These are phyloP conservation scores for Elsinoe fawcettii DNA, from an alignment of 2,329 filamentous ascomycete genomes.

Conservation along the genomic window DNA sequence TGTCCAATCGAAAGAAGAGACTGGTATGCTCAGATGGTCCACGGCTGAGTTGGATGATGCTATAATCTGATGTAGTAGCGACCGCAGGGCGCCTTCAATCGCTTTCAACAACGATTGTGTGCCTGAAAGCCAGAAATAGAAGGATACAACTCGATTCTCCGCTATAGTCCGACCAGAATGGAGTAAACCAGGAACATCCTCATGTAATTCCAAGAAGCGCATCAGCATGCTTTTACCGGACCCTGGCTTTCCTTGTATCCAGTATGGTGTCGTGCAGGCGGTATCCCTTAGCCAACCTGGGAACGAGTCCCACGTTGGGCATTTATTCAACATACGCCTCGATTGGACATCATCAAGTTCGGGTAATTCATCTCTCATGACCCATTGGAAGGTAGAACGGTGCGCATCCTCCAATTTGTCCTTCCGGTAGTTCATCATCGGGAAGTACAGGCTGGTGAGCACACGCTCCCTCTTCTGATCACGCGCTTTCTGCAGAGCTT, in stretches of 20 bases:
- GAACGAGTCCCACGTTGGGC: slow-evolving; percentile 4
- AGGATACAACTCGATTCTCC: neutral
- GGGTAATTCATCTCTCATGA: too few relatives aligned
- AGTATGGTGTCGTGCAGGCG: slow-evolving; percentile 18
- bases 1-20: neutral
- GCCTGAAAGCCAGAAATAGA: neutral
- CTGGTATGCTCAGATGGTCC: neutral
- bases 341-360: neutral
- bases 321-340: slow-evolving; percentile 19
- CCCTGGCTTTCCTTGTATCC: neutral
- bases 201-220: neutral
- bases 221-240: slow-evolving; percentile 3
- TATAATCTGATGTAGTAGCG: neutral
- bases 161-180: neutral
- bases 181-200: neutral
- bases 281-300: neutral
- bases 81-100: neutral
- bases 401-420: too few relatives aligned
- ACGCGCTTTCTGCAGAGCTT: too few relatives aligned
- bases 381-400: too few relatives aligned
- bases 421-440: too few relatives aligned
- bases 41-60: neutral
- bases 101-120: neutral
- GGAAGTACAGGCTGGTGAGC: too few relatives aligned
- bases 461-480: too few relatives aligned